A percentile compares a stretch with the other conserved stretches of the same genome.
Conservation (phyloP, 345 rosid species). For the Tarenaya hassleriana region DNA sequence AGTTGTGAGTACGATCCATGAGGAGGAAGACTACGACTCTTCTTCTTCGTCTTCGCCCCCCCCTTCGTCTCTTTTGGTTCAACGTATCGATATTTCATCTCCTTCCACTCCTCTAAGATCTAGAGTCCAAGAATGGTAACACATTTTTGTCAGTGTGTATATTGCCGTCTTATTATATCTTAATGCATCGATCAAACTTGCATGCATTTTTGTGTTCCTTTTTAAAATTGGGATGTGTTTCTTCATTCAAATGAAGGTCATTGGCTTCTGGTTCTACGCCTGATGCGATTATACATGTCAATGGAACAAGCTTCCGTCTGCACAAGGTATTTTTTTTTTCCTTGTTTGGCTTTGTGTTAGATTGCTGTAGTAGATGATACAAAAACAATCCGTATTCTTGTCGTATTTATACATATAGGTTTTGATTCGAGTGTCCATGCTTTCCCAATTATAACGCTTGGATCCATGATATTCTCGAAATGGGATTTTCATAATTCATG, state of each 20-base stretch:
- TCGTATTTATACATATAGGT: too few species aligned
- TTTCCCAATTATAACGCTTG: neutral
- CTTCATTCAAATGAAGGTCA: constrained; percentile 35
- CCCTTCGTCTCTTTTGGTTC: constrained; percentile 28
- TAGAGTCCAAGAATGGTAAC: constrained; percentile 54
- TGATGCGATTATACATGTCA: constrained; percentile 54
- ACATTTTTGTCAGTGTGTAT: neutral
- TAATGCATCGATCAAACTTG: neutral
- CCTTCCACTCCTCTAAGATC: constrained; percentile 41
- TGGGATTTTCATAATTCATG: neutral
- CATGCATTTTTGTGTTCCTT: too few species aligned
- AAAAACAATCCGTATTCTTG: too few species aligned
- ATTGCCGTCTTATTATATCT: neutral
- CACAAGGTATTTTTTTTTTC: constrained; percentile 49
- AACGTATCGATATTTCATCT: constrained; percentile 24
- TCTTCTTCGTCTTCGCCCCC: constrained; percentile 28
- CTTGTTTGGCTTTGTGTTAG: neutral
- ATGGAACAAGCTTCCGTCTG: constrained; percentile 56
- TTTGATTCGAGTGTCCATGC: too few species aligned
- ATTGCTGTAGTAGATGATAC: neutral
- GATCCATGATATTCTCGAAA: neutral
- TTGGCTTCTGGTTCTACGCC: constrained; percentile 38
- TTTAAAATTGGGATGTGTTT: too few species aligned
- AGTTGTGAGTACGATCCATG: constrained; percentile 71
- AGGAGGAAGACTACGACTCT: constrained; percentile 49